Base-by-base conservation (phyloP, 495 filamentous ascomycete species). In the Ascodesmis nigricans region DNA sequence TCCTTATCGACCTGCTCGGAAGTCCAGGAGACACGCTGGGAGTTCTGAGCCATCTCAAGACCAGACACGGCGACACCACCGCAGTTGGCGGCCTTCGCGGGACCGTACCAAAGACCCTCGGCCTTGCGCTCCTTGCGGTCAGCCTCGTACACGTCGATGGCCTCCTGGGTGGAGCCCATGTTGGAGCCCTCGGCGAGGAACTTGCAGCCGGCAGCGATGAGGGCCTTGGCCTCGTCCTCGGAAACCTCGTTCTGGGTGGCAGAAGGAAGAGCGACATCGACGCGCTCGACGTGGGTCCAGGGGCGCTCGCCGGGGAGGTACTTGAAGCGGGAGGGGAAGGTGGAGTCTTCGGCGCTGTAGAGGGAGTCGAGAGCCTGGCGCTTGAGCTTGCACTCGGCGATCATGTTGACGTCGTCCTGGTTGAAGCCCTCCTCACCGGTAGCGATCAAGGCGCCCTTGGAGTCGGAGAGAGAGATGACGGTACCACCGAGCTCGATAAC, bases 31-130 rank as follows among this genome's bases (percentile, higher is more conserved):
- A 91, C 61, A 21, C 84, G 75, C 53, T 71, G 61, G 38, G 73
- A 80, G 66, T 97, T 97, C 71, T 97, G 87, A 17, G 84, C 83
- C 87, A 97, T 97, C 67, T 97, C 87, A 25, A 97, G 74, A 45
- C 87, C 87, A 15, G 82, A 92, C 11, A 97, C 87, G 25, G 87
- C 87, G 36, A 95, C 87, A 64, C 87, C 87, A 58, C 87, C 87
- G 38, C 79, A 79, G 65, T 97, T 97, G 61, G 87, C 80, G 31
- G 87, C 87, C 67, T 84, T 84, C 52, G 82, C 84, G 36, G 84
- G 87, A 9, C 73, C 87, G 57, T 95, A 97, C 87, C 87, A 97
- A 54, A 91, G 76, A 44, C 77, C 71, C 17, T 53, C 59, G 33
- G 67, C 69, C 53, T 67, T 61, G 31, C 34, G 30, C 58, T 77